phyloP scores from a whole-genome alignment of 192 early-diverging fungal species.

The Funneliformis geosporum region DNA sequence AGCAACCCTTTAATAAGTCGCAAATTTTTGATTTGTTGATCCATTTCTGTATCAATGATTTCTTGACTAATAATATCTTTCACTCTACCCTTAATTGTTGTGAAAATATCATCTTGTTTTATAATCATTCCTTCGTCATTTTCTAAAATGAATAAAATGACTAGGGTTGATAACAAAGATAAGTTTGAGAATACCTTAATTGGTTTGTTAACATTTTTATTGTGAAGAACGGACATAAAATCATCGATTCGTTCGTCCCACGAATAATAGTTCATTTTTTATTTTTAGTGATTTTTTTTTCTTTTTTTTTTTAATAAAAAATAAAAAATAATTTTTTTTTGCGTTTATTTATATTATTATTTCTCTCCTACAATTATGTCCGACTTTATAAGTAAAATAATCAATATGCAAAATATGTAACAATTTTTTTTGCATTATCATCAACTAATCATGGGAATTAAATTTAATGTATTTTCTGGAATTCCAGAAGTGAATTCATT shows the following conservation, averaged over 20 bases:
- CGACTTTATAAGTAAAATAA: no score
- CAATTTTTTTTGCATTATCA: no score
- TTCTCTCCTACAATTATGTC: no score
- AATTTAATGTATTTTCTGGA: no score
- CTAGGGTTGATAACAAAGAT: background rate
- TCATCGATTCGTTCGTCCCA: background rate
- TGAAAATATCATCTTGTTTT: background rate
- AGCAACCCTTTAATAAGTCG: background rate
- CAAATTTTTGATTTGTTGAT: background rate
- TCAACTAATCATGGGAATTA: no score
- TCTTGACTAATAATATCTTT: background rate
- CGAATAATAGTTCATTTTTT: background rate
- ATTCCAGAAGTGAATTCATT: no score
- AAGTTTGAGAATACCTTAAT: background rate
- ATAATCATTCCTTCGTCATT: background rate
- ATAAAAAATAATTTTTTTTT: no score
- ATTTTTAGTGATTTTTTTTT: no score
- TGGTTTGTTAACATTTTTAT: background rate
- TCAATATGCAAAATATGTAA: no score
- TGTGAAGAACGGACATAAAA: background rate
- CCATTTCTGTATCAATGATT: background rate
- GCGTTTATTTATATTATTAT: no score
- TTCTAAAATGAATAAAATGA: background rate
- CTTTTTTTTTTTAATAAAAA: no score
- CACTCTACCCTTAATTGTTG: background rate